phyloP scores from a whole-genome alignment of 257 asterid species.

The Cinchona pubescens region DNA sequence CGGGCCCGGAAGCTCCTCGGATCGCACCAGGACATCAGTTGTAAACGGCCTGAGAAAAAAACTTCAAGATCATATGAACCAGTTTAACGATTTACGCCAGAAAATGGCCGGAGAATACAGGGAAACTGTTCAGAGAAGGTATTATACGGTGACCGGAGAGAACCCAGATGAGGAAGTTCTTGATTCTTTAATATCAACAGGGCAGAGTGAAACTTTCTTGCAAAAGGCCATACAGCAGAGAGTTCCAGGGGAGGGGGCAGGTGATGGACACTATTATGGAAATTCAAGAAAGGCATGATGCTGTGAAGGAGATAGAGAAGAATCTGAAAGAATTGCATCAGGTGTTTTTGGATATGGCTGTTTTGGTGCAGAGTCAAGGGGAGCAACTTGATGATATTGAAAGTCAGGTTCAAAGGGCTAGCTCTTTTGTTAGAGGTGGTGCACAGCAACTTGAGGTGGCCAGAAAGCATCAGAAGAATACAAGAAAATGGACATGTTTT shows the following conservation, averaged over 20 bases:
- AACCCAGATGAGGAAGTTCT: slow-evolving; percentile 34
- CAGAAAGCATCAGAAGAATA: slow-evolving; percentile 40
- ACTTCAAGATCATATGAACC: slow-evolving; percentile 39
- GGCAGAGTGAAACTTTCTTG: slow-evolving; percentile 42
- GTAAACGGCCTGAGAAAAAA: slow-evolving; percentile 45
- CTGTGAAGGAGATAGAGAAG: slow-evolving; percentile 46
- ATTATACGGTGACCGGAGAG: slow-evolving; percentile 46
- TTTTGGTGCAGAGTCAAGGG: slow-evolving; percentile 38
- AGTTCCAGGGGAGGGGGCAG: slow-evolving; percentile 51
- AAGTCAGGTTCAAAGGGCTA: slow-evolving; percentile 43
- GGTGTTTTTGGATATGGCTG: slow-evolving; percentile 46
- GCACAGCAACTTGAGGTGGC: slow-evolving; percentile 36
- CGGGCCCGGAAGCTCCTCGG: slow-evolving; percentile 45
- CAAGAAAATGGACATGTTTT: slow-evolving; percentile 44
- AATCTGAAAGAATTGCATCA: slow-evolving; percentile 42
- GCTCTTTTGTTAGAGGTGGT: slow-evolving; percentile 34
- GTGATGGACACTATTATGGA: slow-evolving; percentile 48
- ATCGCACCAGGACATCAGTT: slow-evolving; percentile 40
- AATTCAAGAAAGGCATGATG: slow-evolving; percentile 51
- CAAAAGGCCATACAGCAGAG: slow-evolving; percentile 49
- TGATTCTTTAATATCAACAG: slow-evolving; percentile 36
- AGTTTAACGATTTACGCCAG: slow-evolving; percentile 40
- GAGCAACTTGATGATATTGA: slow-evolving; percentile 45
- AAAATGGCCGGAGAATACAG: slow-evolving; percentile 40
- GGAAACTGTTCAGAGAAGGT: slow-evolving; percentile 43